A percentile compares a stretch with the other conserved stretches of the same genome.
Evolutionary conservation across 78 protist species (phyloP).

Genomic region (Dictyostelium brefeldianum): DNA sequence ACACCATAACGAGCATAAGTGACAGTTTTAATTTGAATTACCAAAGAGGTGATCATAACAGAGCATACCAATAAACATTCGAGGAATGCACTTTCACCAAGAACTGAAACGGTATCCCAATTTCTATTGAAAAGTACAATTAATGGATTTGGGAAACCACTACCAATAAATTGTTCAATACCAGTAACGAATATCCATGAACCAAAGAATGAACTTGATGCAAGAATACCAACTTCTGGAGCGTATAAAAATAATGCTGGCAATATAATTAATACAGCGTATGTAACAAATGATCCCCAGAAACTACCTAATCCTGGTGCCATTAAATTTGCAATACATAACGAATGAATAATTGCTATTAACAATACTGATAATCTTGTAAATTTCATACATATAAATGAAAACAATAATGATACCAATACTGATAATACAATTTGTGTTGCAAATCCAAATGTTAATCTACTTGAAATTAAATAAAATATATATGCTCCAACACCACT

Average conservation of each 20-base stretch:
- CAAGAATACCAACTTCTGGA: conserved; percentile 32
- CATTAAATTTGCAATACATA: conserved; percentile 15
- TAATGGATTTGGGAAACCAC: conserved; percentile 60
- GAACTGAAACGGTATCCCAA: background rate
- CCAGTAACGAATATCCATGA: conserved; percentile 41
- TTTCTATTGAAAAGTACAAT: background rate
- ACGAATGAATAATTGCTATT: background rate
- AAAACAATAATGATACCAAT: background rate
- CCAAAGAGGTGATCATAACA: background rate
- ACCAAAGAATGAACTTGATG: conserved; percentile 48
- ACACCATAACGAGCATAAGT: background rate
- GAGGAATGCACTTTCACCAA: conserved; percentile 12
- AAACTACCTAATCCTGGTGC: background rate
- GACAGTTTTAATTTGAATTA: background rate
- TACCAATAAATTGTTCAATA: conserved; percentile 33
- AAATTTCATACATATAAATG: conserved; percentile 10
- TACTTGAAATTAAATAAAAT: background rate
- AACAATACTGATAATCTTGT: background rate
- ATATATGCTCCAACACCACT: conserved; percentile 18
- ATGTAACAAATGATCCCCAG: background rate
- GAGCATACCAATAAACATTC: background rate
- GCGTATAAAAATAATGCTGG: conserved; percentile 12
- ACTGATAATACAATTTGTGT: background rate
- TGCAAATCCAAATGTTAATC: background rate
- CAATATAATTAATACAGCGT: background rate